Base-by-base conservation (phyloP, 1,284 basidiomycete species). In the Malassezia pachydermatis region DNA sequence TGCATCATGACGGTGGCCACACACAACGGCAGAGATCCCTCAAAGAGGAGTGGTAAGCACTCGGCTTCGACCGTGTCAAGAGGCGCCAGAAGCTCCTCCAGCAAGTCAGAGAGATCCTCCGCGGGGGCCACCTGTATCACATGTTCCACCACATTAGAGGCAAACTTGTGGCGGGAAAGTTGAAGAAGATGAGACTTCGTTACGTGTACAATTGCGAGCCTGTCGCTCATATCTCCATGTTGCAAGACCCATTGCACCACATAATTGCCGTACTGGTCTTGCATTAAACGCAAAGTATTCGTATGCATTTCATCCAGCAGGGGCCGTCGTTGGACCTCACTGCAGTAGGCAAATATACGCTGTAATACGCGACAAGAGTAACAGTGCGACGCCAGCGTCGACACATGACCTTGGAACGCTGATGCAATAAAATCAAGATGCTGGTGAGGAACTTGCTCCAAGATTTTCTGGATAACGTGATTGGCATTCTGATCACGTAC, bases 331-430 rank as follows among this genome's bases (percentile, higher is more conserved):
- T 95, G 77, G 9, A 11, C 50, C 45, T 64, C 57, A 16, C 19
- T 40, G 36, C 65, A 61, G 62, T 87, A 80, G 70, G 95, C 89
- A 52, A 98, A 83, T 67, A 86, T 86, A 46, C 88, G 79, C 73
- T 98, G 94, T 17, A 98, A 78, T 13, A 98, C 94, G 8, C 94
- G 82, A 67, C 94, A 98, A 0, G 89, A 89, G 62, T 90, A 96
- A 1, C 88, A 83, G 70, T 98, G 89, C 1, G 83, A 84, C 1
- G 89, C 82, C 17, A 98, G 76, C 46, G 83, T 80, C 54, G 81
- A 80, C n/a, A 94, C 85, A 59, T 84, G 82, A 4, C 85, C 85
- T 10, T 79, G 76, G 77, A 96, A 94, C 1, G 79, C 76, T 40
- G 79, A 75, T 2, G 73, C 62, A 45, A 90, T 78, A 65, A 95